These are phyloP conservation scores for Neohortaea acidophila DNA, from an alignment of 495 filamentous ascomycete genomes.

Conservation along the genomic window DNA sequence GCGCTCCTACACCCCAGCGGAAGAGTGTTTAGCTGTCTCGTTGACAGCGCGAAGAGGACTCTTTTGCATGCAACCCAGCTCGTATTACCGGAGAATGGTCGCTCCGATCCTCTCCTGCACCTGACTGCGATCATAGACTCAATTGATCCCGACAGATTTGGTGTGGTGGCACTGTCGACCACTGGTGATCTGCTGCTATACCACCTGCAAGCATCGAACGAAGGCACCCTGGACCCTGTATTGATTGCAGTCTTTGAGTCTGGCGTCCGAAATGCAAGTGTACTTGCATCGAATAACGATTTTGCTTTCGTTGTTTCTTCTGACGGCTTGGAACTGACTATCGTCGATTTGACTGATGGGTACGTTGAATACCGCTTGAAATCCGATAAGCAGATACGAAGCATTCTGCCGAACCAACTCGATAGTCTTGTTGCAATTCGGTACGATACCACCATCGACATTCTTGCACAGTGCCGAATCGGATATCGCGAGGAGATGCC, in stretches of 20 bases:
- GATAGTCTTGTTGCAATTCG: slow-evolving; percentile 6
- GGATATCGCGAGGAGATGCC: slow-evolving; percentile 3
- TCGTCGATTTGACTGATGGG: slow-evolving; percentile 11
- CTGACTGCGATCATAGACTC: not conserved
- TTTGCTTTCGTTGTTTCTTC: slow-evolving; percentile 8
- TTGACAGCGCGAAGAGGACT: too few species aligned
- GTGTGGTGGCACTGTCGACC: not conserved
- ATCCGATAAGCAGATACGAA: not conserved
- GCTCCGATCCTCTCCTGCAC: not conserved
- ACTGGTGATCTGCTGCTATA: not conserved
- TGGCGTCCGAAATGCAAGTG: not conserved
- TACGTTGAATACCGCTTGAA: slow-evolving; percentile 8
- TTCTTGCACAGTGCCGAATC: slow-evolving; percentile 11
- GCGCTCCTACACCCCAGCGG: too few species aligned
- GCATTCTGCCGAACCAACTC: not conserved
- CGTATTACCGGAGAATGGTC: too few species aligned
- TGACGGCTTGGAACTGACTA: slow-evolving; percentile 3
- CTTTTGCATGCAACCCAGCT: too few species aligned
- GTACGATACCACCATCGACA: slow-evolving; percentile 1
- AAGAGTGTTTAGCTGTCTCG: too few species aligned
- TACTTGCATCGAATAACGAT: slow-evolving; percentile 7
- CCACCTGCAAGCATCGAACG: not conserved
- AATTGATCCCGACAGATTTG: not conserved
- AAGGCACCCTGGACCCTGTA: not conserved
- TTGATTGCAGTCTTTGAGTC: not conserved